These are phyloP conservation scores for Blastocystis sp. DNA, from an alignment of 352 stramenopile genomes.

Conservation along the genomic window DNA sequence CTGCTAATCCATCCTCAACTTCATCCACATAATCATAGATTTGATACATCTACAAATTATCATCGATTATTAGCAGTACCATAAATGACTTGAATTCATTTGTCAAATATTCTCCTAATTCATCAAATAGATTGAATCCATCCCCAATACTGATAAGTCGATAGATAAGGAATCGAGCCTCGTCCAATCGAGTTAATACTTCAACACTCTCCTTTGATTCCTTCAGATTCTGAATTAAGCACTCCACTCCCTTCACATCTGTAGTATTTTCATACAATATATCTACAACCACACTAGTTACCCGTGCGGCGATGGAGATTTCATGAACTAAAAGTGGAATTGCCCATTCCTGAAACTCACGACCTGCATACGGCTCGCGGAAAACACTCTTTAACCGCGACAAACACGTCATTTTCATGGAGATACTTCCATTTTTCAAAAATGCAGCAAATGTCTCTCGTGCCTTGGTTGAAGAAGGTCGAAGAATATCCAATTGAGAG, in stretches of 20 bases:
- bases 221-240: not conserved
- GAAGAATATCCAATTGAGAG: not conserved
- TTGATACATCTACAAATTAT: not conserved
- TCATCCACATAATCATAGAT: constrained; percentile 42
- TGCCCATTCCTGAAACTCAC: not conserved
- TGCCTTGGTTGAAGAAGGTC: not conserved
- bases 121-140: constrained; percentile 10
- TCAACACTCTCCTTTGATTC: not conserved
- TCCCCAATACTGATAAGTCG: not conserved
- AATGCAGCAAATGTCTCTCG: constrained; percentile 20
- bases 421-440: constrained; percentile 19
- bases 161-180: constrained; percentile 15
- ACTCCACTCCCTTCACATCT: not conserved
- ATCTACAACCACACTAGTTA: not conserved
- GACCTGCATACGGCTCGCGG: not conserved
- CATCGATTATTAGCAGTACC: not conserved
- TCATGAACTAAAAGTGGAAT: constrained; percentile 12
- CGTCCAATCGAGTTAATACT: constrained; percentile 16
- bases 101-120: not conserved
- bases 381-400: constrained; percentile 45
- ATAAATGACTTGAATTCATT: constrained; percentile 64
- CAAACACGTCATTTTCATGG: constrained; percentile 16
- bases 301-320: not conserved
- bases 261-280: constrained; percentile 62
- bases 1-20: constrained; percentile 19